These are phyloP conservation scores for Ilex paraguariensis DNA, from an alignment of 305 asterid genomes.

Conservation along the genomic window DNA sequence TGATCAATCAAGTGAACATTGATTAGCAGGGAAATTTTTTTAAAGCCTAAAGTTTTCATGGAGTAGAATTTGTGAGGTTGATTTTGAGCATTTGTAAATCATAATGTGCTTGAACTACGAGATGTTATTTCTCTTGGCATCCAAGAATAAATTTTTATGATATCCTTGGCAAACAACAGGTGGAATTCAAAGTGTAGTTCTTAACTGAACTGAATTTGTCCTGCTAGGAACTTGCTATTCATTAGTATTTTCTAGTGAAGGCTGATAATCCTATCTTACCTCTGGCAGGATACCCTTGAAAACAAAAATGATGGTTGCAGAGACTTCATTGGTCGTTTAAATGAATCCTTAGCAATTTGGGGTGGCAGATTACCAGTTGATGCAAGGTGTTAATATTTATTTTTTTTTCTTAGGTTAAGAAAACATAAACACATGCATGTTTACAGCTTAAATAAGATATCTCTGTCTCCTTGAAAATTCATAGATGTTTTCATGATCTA, in stretches of 20 bases:
- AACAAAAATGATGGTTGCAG: constrained; percentile 58
- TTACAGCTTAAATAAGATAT: constrained; percentile 3
- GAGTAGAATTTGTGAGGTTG: no score
- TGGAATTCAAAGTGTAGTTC: constrained; percentile 2
- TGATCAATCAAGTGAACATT: no score
- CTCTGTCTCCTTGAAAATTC: not conserved
- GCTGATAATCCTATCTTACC: constrained; percentile 13
- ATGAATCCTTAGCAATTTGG: constrained; percentile 74
- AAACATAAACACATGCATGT: constrained; percentile 4
- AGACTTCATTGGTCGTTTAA: constrained; percentile 61
- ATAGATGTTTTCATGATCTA: no score
- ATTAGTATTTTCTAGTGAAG: constrained; percentile 5
- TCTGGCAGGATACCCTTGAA: constrained; percentile 64
- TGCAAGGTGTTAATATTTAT: constrained; percentile 55
- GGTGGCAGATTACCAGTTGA: constrained; percentile 58
- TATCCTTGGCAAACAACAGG: no score
- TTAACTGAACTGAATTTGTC: constrained; percentile 6
- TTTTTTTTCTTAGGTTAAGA: constrained; percentile 5
- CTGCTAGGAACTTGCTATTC: constrained; percentile 5
- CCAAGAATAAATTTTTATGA: no score
- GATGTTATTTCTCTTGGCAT: no score
- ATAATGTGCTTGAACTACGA: no score
- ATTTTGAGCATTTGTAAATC: no score
- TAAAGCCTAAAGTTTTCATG: no score
- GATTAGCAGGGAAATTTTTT: no score